Evolutionary conservation across 2,329 filamentous ascomycete species (phyloP), one percentile per base, ranked within the genome.

Genomic region (Ascochyta pisi): DNA sequence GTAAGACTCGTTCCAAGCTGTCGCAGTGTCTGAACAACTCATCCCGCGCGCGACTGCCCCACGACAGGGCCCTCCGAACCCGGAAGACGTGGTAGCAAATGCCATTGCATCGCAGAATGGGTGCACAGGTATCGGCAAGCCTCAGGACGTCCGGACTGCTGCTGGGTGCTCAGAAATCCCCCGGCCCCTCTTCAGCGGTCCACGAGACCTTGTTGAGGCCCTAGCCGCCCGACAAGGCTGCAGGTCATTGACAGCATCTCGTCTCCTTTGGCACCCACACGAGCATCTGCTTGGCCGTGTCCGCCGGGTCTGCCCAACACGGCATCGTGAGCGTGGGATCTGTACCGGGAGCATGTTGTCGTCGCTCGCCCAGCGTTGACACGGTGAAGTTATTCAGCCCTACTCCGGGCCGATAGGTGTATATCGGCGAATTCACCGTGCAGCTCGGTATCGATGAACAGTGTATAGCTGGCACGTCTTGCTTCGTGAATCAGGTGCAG

Each of bases 51-150:
- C 57, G 56, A 58, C 57, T 57, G 57, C 61, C 62, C 62, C 64
- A 55, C 63, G 56, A 45, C 57, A 54, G 43, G 60, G 52, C 46
- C 58, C 53, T 61, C 69, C 64, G 60, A 69, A 52, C 62, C 61
- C 61, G 62, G 58, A 45, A 60, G 35, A 42, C 50, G 33, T 45
- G 23, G 35, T 41, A 48, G 49, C 46, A 58, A 59, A 61, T 57
- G 60, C 54, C 50, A 61, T 61, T 58, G 53, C 48, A 55, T 58
- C 42, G 50, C 40, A 34, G 45, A 59, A 57, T 57, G 33, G 62
- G 53, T 61, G 60, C 42, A 59, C 46, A 54, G 54, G 54, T 48
- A 51, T 57, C 60, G 60, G 64, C 61, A 50, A 50, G 42, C 52
- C 57, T 60, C 51, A 55, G 44, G 24, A 27, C 33, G 34, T 60